phyloP scores from a whole-genome alignment of 495 filamentous ascomycete genomes.

The Penicillium lividum region DNA sequence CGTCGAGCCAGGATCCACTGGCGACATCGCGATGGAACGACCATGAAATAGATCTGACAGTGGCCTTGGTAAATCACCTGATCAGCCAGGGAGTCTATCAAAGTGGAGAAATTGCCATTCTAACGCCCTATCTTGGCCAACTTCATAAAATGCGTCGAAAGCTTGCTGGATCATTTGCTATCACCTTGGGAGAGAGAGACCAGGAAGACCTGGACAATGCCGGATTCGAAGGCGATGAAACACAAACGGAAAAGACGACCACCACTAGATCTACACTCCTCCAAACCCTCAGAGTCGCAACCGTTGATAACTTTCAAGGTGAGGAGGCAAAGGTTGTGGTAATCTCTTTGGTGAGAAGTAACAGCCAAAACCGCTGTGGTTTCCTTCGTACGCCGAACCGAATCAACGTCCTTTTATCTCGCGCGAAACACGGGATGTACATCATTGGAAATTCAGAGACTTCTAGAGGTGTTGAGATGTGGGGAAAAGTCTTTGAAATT shows the following conservation, averaged over 20 bases:
- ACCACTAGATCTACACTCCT: conserved; percentile 53
- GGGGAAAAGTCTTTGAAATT: conserved; percentile 62
- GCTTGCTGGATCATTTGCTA: conserved; percentile 55
- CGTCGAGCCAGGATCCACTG: conserved; percentile 38
- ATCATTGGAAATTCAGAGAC: conserved; percentile 73
- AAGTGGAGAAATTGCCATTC: conserved; percentile 69
- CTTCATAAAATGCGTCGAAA: conserved; percentile 58
- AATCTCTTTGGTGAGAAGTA: conserved; percentile 81
- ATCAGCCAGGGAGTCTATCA: conserved; percentile 68
- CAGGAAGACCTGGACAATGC: conserved; percentile 57
- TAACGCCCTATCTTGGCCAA: conserved; percentile 78
- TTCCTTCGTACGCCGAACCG: conserved; percentile 76
- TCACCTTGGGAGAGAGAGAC: conserved; percentile 70
- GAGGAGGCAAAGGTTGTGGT: conserved; percentile 80
- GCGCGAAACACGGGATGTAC: conserved; percentile 82
- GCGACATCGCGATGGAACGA: conserved; percentile 65
- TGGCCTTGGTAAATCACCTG: conserved; percentile 68
- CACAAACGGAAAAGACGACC: conserved; percentile 2
- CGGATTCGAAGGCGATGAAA: conserved; percentile 39
- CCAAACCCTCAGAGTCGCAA: conserved; percentile 68
- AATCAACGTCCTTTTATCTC: conserved; percentile 75
- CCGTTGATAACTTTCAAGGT: conserved; percentile 85
- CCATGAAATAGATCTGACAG: conserved; percentile 67
- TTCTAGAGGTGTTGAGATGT: conserved; percentile 62
- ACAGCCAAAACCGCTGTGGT: conserved; percentile 60